A percentile compares a stretch with the other conserved stretches of the same genome.
Evolutionary conservation across 164 flowering plant species (phyloP).

Genomic region (Nymphaea thermarum): DNA sequence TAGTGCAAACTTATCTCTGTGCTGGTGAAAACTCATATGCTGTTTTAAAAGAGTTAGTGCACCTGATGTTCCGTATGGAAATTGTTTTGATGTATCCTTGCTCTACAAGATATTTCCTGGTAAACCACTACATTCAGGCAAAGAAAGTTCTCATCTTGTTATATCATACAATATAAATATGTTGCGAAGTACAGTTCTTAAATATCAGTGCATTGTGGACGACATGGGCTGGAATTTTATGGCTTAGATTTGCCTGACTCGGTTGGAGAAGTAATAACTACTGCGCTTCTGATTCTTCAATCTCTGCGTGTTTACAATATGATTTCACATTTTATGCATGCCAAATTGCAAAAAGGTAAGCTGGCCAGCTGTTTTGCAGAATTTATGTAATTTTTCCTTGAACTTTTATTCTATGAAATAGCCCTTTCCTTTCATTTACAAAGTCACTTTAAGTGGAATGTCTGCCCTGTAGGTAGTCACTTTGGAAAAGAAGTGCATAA

Average conservation of each 20-base stretch:
- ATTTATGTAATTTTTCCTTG: background rate
- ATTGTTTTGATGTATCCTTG: constrained; percentile 47
- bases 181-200: constrained; percentile 60
- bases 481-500: constrained; percentile 66
- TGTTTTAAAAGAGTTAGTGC: constrained; percentile 40
- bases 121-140: constrained; percentile 38
- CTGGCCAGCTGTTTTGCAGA: no score
- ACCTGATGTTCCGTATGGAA: constrained; percentile 82
- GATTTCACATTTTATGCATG: constrained; percentile 64
- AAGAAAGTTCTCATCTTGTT: constrained; percentile 44
- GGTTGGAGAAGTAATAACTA: constrained; percentile 56
- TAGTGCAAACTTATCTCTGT: constrained; percentile 57
- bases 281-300: constrained; percentile 43
- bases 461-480: constrained; percentile 42
- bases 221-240: constrained; percentile 47
- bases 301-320: constrained; percentile 40
- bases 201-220: constrained; percentile 24
- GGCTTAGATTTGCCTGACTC: constrained; percentile 82
- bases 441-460: background rate
- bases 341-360: constrained; percentile 54
- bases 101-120: constrained; percentile 61
- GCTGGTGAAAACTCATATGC: constrained; percentile 50
- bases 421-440: background rate
- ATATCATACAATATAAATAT: constrained; percentile 63
- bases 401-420: background rate